Evolutionary conservation across 2,329 filamentous ascomycete species (phyloP), one percentile per base, ranked within the genome.

Genomic region (Ophiostoma himal-ulmi): DNA sequence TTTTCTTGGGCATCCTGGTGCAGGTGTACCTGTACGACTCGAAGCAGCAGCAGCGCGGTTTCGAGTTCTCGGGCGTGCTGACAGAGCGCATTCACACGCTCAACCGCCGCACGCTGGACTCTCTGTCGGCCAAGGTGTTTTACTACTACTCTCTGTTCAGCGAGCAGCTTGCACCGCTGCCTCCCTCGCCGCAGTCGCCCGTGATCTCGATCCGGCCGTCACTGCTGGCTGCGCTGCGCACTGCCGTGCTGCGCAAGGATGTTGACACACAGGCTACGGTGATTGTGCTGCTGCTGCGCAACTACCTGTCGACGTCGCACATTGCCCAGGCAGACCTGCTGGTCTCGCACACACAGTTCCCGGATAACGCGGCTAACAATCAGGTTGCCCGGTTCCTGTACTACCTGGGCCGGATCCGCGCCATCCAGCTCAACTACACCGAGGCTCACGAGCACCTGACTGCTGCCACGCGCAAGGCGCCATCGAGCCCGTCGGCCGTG

Each of bases 131-230:
- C 74, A 96, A 96, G 81, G 93, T 94, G 73, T 99, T 97, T 85
- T 98, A 97, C 82, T 99, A 99, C 85, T 97, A 93, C 82, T 93
- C 93, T 34, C 85, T 98, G 76, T 98, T 98, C 84, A 93, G 91
- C 82, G 95, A 99, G 85, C 90, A 96, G 80, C 87, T 96, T 73
- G 88, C 89, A 72, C 94, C 94, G 30, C 87, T 94, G 73, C 92
- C 95, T 64, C 94, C 94, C 34, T 97, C 94, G 69, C 91, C 93
- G 70, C 90, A 92, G 76, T 96, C 94, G 7, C 91, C 93, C 3
- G 88, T 97, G 74, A 91, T 97, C 73, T 86, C 90, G 57, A 93
- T 97, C 77, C 91, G 95, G 72, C 92, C 94, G 70, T 90, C 89
- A 73, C 86, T 99, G 68, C 88, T 99, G 70, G 89, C 92, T 69